Percentiles rank a stretch among this genome's conserved stretches.
phyloP scores from a whole-genome alignment of 305 asterid genomes.

The Fraxinus floribunda region DNA sequence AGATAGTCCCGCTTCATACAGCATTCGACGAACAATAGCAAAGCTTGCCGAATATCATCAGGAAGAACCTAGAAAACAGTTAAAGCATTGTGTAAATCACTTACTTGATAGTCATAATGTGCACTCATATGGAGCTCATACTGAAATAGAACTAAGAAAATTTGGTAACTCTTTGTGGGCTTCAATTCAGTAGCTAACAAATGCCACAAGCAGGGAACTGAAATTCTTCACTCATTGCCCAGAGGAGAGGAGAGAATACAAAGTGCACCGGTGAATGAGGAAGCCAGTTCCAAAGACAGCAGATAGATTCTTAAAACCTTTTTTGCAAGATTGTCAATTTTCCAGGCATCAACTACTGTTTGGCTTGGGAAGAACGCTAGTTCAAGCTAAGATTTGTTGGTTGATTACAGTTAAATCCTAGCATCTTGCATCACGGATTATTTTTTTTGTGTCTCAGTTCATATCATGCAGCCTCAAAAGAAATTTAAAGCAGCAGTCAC shows the following conservation, averaged over 20 bases:
- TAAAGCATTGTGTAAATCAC: slow-evolving; percentile 1
- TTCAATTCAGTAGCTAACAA: neutral
- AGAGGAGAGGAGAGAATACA: neutral
- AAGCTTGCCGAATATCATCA: slow-evolving; percentile 79
- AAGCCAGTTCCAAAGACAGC: neutral
- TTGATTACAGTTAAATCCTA: neutral
- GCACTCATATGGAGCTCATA: neutral
- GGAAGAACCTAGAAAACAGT: slow-evolving; percentile 63
- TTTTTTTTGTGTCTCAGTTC: neutral
- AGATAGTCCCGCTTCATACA: slow-evolving; percentile 85
- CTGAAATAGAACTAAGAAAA: neutral
- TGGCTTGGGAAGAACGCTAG: neutral
- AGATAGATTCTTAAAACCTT: neutral
- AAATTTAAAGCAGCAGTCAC: neutral
- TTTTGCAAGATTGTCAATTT: neutral
- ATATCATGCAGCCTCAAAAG: neutral
- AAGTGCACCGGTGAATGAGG: neutral
- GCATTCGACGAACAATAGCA: slow-evolving; percentile 65
- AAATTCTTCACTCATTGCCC: neutral
- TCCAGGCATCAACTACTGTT: neutral
- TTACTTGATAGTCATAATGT: neutral
- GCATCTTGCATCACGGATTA: neutral
- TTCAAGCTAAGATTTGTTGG: neutral
- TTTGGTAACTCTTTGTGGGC: neutral
- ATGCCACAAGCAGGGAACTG: neutral